Percentiles rank a stretch among this genome's conserved stretches.
Conservation (phyloP, 495 filamentous ascomycete genomes). For the Polyplosphaeria fusca region DNA sequence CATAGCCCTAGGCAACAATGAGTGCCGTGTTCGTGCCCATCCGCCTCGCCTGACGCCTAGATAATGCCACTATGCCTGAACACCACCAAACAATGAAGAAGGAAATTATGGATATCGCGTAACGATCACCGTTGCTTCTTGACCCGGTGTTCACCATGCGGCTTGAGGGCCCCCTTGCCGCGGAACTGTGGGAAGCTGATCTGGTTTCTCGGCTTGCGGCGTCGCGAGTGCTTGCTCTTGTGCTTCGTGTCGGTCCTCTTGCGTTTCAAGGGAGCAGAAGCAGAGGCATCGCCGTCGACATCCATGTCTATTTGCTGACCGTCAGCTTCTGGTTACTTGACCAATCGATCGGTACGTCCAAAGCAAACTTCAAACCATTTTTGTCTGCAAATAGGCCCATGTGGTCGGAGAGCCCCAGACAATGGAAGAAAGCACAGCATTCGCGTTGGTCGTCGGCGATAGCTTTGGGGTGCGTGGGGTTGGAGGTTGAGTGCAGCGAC, state of each 20-base stretch:
- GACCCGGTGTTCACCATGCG: conserved; percentile 17
- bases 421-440: not conserved
- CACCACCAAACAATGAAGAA: not conserved
- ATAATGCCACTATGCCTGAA: not conserved
- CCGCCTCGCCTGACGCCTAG: not conserved
- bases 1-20: conserved; percentile 7
- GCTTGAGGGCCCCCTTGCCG: conserved; percentile 30
- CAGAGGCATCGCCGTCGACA: conserved; percentile 18
- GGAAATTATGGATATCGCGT: not conserved
- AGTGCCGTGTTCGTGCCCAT: conserved; percentile 4
- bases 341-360: conserved; percentile 16
- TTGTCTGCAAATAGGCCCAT: conserved; percentile 19
- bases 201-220: conserved; percentile 24
- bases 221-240: conserved; percentile 12
- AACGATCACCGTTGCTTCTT: not conserved
- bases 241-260: conserved; percentile 16
- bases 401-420: conserved; percentile 29
- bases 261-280: conserved; percentile 9
- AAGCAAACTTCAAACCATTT: conserved; percentile 18
- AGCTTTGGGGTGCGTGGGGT: not conserved
- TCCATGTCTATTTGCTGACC: conserved; percentile 30
- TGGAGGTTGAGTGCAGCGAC: conserved; percentile 1
- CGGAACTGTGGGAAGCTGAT: conserved; percentile 21
- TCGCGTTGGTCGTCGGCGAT: conserved; percentile 9
- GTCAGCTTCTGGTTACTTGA: conserved; percentile 24